These are phyloP conservation scores for Cordia subcordata DNA, from an alignment of 257 asterid species.

Conservation along the genomic window DNA sequence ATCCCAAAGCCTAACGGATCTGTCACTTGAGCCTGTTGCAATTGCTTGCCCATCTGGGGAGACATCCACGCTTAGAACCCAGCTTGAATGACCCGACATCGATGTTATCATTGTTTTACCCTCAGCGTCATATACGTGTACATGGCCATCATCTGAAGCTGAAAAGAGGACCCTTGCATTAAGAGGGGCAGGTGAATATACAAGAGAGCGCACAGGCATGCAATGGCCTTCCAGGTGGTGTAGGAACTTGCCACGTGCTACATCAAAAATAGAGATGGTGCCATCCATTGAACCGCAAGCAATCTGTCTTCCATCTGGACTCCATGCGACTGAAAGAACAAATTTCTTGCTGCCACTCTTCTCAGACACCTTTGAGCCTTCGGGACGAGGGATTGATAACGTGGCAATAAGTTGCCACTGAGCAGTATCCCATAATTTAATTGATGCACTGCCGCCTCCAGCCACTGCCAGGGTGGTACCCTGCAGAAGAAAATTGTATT, in stretches of 20 bases:
- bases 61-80: slow-evolving; percentile 86
- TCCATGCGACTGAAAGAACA: slow-evolving; percentile 95
- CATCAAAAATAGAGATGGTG: slow-evolving; percentile 84
- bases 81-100: slow-evolving; percentile 84
- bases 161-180: slow-evolving; percentile 88
- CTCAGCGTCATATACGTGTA: slow-evolving; percentile 82
- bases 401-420: slow-evolving; percentile 69
- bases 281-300: slow-evolving; percentile 96
- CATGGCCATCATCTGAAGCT: slow-evolving; percentile 83
- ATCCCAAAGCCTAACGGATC: slow-evolving; percentile 85
- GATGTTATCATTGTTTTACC: slow-evolving; percentile 68
- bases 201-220: slow-evolving; percentile 92
- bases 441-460: slow-evolving; percentile 96
- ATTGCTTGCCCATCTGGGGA: slow-evolving; percentile 90
- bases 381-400: slow-evolving; percentile 81
- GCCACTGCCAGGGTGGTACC: slow-evolving; percentile 94
- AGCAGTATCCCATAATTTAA: slow-evolving; percentile 89
- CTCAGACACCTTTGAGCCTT: slow-evolving; percentile 62
- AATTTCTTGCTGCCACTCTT: slow-evolving; percentile 76
- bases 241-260: slow-evolving; percentile 66
- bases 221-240: slow-evolving; percentile 92
- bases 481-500: slow-evolving; percentile 27
- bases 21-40: slow-evolving; percentile 90
- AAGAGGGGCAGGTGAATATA: slow-evolving; percentile 69
- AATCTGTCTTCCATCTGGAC: slow-evolving; percentile 72